Conservation (phyloP, 2,329 filamentous ascomycete genomes). For the Pseudogymnoascus sp. region DNA sequence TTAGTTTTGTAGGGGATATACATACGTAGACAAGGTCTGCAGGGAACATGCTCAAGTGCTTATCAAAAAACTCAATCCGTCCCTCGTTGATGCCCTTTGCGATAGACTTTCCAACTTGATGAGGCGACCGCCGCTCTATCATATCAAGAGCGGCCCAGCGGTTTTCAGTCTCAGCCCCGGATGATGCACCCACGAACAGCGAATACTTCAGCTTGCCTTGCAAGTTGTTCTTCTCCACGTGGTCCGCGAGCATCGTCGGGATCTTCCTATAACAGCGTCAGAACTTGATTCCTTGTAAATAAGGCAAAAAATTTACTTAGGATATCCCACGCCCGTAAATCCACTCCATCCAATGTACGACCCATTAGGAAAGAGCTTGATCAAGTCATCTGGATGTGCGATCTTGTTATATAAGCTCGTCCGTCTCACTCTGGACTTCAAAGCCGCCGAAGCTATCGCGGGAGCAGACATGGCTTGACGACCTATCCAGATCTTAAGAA, state of each 20-base stretch:
- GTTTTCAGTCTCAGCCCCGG: conserved; percentile 79
- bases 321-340: conserved; percentile 84
- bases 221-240: conserved; percentile 79
- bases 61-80: conserved; percentile 86
- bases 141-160: conserved; percentile 84
- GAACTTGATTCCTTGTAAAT: too few relatives aligned
- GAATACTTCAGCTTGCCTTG: conserved; percentile 80
- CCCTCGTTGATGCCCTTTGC: conserved; percentile 85
- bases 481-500: not conserved
- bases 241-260: conserved; percentile 74
- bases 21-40: conserved; percentile 65
- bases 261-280: conserved; percentile 52
- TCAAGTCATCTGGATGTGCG: conserved; percentile 67
- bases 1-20: not conserved
- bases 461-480: not conserved
- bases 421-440: conserved; percentile 67
- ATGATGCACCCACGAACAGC: conserved; percentile 83
- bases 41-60: conserved; percentile 89
- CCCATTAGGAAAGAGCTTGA: conserved; percentile 74
- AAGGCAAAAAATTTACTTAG: conserved; percentile 60
- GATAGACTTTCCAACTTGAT: conserved; percentile 86
- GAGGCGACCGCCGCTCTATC: conserved; percentile 77
- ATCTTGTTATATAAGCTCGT: conserved; percentile 75
- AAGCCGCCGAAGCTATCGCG: conserved; percentile 35
- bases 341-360: conserved; percentile 87